Evolutionary conservation across 2,329 filamentous ascomycete species (phyloP).

Genomic region (Capronia coronata): DNA sequence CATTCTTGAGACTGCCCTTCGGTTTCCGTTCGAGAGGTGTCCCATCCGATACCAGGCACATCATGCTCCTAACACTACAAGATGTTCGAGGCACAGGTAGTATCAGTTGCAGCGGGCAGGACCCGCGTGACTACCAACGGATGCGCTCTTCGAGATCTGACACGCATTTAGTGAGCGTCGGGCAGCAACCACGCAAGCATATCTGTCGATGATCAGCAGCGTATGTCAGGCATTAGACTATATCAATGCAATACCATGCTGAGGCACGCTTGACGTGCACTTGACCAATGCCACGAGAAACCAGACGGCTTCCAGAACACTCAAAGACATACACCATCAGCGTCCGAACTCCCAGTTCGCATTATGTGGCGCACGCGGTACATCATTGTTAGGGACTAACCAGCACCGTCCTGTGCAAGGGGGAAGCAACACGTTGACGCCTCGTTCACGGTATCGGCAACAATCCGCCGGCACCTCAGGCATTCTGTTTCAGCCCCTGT

Average conservation of each 20-base stretch:
- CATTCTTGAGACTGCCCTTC: background rate
- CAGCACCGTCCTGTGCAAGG: slow-evolving; percentile 5
- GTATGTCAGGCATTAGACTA: background rate
- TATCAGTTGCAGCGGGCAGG: background rate
- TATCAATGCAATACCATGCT: slow-evolving; percentile 5
- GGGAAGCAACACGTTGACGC: slow-evolving; percentile 11
- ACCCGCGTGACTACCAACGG: slow-evolving; percentile 11
- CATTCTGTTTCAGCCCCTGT: slow-evolving; percentile 25
- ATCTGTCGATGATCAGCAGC: background rate
- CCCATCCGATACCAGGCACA: slow-evolving; percentile 3
- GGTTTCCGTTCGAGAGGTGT: slow-evolving; percentile 4
- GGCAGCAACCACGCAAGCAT: slow-evolving; percentile 11
- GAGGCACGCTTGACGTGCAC: background rate
- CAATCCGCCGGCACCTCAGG: slow-evolving; percentile 14
- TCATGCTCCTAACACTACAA: background rate
- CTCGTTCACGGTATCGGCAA: slow-evolving; percentile 20
- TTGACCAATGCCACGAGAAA: slow-evolving; percentile 7
- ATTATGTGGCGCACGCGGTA: slow-evolving; percentile 9
- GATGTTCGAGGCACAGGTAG: background rate
- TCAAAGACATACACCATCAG: slow-evolving; percentile 6
- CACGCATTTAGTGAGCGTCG: slow-evolving; percentile 9
- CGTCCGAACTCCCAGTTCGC: slow-evolving; percentile 7
- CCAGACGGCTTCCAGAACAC: slow-evolving; percentile 21
- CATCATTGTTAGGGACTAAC: slow-evolving; percentile 7
- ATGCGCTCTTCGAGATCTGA: slow-evolving; percentile 7